A percentile compares a stretch with the other conserved stretches of the same genome.
Conservation (phyloP, 2,329 filamentous ascomycete species). For the Drechmeria coniospora region DNA sequence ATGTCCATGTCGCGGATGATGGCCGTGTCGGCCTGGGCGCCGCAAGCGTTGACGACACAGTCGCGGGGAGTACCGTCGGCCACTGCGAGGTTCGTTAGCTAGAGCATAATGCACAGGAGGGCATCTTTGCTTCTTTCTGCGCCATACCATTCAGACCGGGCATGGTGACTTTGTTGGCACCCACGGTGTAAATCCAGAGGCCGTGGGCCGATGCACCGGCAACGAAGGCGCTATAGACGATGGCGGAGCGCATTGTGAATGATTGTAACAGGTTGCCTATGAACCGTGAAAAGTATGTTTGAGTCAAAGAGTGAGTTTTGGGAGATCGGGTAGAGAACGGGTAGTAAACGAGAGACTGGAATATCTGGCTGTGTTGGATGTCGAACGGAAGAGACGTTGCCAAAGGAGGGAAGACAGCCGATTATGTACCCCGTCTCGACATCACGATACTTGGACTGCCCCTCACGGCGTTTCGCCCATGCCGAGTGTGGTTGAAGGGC, state of each 20-base stretch:
- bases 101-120: background rate
- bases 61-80: slow-evolving; percentile 53
- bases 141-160: slow-evolving; percentile 31
- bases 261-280: no score
- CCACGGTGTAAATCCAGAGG: slow-evolving; percentile 37
- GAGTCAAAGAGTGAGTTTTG: no score
- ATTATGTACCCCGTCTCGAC: no score
- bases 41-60: slow-evolving; percentile 43
- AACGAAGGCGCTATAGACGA: slow-evolving; percentile 18
- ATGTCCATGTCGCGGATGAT: slow-evolving; percentile 50
- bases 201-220: slow-evolving; percentile 41
- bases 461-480: no score
- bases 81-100: slow-evolving; percentile 18
- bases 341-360: no score
- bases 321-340: no score
- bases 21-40: slow-evolving; percentile 51
- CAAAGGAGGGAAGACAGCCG: no score
- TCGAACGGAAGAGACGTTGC: no score
- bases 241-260: slow-evolving; percentile 15
- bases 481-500: no score
- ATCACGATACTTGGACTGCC: no score
- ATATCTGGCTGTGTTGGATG: no score
- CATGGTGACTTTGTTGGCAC: slow-evolving; percentile 48
- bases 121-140: background rate
- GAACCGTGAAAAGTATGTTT: no score